These are phyloP conservation scores for Auriscalpium vulgare DNA, from an alignment of 768 basidiomycete genomes.

Conservation along the genomic window DNA sequence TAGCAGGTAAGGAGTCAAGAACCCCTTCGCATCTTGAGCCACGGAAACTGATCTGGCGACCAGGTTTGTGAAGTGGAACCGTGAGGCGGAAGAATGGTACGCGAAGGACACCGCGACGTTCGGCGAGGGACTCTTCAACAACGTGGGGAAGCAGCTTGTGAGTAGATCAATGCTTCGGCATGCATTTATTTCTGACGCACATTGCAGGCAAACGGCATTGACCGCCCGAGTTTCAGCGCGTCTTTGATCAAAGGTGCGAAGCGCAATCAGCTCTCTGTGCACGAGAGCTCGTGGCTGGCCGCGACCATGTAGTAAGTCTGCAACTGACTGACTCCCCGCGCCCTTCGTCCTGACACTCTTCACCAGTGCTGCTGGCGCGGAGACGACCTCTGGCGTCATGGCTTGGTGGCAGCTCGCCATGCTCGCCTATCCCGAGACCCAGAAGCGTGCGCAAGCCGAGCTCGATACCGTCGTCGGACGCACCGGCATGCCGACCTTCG, in stretches of 20 bases:
- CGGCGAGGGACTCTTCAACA: not conserved
- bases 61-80: constrained; percentile 5
- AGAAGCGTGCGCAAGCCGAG: constrained; percentile 10
- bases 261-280: not conserved
- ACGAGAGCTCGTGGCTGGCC: constrained; percentile 4
- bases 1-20: not conserved
- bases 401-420: constrained; percentile 8
- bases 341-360: not conserved
- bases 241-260: not conserved
- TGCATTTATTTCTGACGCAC: not conserved
- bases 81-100: not conserved
- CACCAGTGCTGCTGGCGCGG: constrained; percentile 12
- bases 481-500: constrained; percentile 8
- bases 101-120: not conserved
- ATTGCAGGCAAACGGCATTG: not conserved
- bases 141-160: not conserved
- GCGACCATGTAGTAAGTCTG: constrained; percentile 3
- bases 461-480: constrained; percentile 14
- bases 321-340: not conserved
- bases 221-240: not conserved
- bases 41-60: not conserved
- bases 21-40: not conserved
- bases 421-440: constrained; percentile 11
- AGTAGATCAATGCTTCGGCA: not conserved
- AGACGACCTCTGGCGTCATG: constrained; percentile 11